Evolutionary conservation across 768 basidiomycete species (phyloP).

Genomic region (Panellus pusillus): DNA sequence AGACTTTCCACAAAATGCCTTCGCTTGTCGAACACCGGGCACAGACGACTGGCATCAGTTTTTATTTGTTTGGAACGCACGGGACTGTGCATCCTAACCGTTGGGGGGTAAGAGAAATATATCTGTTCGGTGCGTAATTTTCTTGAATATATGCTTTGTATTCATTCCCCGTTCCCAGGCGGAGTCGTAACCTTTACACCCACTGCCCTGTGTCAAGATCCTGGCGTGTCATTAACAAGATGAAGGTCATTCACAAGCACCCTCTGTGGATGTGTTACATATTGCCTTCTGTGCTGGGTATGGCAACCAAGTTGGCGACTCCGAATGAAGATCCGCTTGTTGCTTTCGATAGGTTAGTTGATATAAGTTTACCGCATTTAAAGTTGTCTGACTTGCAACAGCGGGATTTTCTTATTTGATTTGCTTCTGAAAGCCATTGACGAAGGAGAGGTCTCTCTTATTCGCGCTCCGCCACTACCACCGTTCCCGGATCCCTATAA

Average conservation of each 20-base stretch:
- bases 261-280: constrained; percentile 71
- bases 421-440: constrained; percentile 50
- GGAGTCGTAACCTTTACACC: constrained; percentile 75
- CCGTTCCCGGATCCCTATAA: constrained; percentile 15
- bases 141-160: not conserved
- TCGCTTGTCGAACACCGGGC: constrained; percentile 46
- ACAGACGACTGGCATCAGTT: constrained; percentile 48
- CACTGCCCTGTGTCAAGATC: constrained; percentile 54
- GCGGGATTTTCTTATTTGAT: constrained; percentile 40
- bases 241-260: constrained; percentile 55
- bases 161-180: constrained; percentile 39
- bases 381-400: constrained; percentile 21
- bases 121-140: constrained; percentile 55
- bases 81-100: constrained; percentile 44
- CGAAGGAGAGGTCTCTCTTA: constrained; percentile 55
- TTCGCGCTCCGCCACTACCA: constrained; percentile 46
- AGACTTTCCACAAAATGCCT: constrained; percentile 48
- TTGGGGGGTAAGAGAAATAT: constrained; percentile 70
- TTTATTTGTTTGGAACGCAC: constrained; percentile 71
- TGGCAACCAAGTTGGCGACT: constrained; percentile 44
- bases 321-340: constrained; percentile 40
- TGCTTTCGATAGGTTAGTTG: constrained; percentile 40
- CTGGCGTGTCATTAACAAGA: constrained; percentile 43
- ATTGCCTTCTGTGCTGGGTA: constrained; percentile 61
- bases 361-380: not conserved